Base-by-base conservation (phyloP, 768 basidiomycete genomes). In the Xerocomellus intermedius region DNA sequence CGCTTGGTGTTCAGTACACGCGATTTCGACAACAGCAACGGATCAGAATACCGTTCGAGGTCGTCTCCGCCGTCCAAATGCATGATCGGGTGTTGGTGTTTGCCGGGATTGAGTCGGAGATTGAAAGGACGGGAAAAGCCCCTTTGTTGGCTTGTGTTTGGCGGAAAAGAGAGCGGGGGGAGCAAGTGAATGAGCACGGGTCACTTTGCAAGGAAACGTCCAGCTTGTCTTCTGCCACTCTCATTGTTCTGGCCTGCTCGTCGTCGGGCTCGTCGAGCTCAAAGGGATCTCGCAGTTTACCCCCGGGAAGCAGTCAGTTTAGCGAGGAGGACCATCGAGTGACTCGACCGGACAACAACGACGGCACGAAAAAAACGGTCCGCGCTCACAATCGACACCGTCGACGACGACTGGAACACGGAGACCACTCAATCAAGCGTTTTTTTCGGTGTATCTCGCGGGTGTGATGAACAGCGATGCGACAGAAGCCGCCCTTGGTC, bases 401-500 rank as follows among this genome's bases (percentile, higher is more conserved):
- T 36, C 52, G 33, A 37, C 59, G 37, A 45, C 55, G 47, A 58
- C 55, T 49, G 14, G 51, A n/a, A 48, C 39, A 32, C 57, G 42
- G 13, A 24, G 38, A 38, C 58, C 55, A 52, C 47, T 2, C 42
- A 35, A 24, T 44, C 55, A 42, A 50, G 21, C 16, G 4, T 54
- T 57, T 48, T 52, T 48, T 37, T 56, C 36, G 53, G 52, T 51
- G 46, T 55, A 48, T 54, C 38, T 43, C 19, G 46, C 33, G 38
- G 53, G 57, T 61, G 63, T 68, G 68, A 79, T 78, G 77, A 74
- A 73, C 67, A 77, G 69, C 73, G 82, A 83, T 80, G 81, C 79
- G 62, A 75, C 77, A 64, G 82, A 83, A 69, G 82, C 82, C 52
- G 80, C 80, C 38, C 78, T 84, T 54, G 82, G 81, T 66, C 73